Evolutionary conservation across 2,329 filamentous ascomycete genomes (phyloP).

Genomic region (Sporothrix humicola): DNA sequence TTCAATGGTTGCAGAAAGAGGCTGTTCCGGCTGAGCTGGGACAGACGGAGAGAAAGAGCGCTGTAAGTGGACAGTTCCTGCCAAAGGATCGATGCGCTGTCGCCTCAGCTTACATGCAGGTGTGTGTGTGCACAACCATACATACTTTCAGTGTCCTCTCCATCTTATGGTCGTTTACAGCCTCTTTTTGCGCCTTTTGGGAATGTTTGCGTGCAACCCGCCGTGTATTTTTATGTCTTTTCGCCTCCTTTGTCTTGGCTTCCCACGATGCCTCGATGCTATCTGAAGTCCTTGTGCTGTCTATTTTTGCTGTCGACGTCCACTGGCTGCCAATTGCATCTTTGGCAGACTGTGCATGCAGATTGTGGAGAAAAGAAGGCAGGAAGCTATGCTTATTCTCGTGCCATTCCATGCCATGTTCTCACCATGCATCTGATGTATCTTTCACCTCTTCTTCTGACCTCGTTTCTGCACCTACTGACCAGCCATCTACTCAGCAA

Average conservation of each 20-base stretch:
- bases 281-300: too few relatives aligned
- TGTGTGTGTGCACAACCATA: neutral
- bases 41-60: too few relatives aligned
- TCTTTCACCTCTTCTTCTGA: neutral
- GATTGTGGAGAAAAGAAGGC: too few relatives aligned
- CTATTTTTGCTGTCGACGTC: too few relatives aligned
- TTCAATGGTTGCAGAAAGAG: neutral
- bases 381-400: too few relatives aligned
- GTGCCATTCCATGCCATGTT: too few relatives aligned
- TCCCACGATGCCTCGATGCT: too few relatives aligned
- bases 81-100: neutral
- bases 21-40: conserved; percentile 1
- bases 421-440: neutral
- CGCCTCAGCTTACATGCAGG: neutral
- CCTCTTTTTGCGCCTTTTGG: neutral
- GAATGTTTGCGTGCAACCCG: too few relatives aligned
- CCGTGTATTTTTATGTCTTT: neutral
- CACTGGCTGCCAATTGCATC: too few relatives aligned
- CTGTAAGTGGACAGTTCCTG: too few relatives aligned
- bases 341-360: too few relatives aligned
- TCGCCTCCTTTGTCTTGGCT: too few relatives aligned
- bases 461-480: neutral
- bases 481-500: neutral
- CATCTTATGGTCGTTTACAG: neutral
- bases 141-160: neutral